These are phyloP conservation scores for Actinomortierella ambigua DNA, from an alignment of 371 early-diverging fungal genomes.

Conservation along the genomic window DNA sequence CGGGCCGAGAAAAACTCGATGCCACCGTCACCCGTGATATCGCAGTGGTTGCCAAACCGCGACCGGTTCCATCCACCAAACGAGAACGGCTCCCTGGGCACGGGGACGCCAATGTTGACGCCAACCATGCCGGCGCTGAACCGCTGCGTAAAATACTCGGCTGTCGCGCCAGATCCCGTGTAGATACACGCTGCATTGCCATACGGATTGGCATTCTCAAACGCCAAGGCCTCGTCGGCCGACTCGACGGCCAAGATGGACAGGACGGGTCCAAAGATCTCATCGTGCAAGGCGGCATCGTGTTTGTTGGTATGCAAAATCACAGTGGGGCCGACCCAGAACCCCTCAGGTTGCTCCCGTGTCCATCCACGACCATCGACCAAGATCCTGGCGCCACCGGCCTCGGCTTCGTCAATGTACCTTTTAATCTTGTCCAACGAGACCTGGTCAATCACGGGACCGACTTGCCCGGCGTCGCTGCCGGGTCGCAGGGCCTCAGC, in stretches of 20 bases:
- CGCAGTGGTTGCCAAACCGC: constrained; percentile 65
- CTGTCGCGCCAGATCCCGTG: constrained; percentile 61
- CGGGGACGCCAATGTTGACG: constrained; percentile 79
- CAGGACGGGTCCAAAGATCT: constrained; percentile 81
- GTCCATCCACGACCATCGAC: constrained; percentile 71
- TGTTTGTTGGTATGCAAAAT: constrained; percentile 54
- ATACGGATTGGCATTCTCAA: constrained; percentile 72
- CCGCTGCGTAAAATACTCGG: constrained; percentile 64
- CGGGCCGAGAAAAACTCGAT: constrained; percentile 71
- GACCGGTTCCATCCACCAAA: constrained; percentile 74
- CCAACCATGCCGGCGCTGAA: constrained; percentile 78
- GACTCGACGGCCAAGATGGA: constrained; percentile 57
- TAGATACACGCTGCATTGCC: constrained; percentile 80
- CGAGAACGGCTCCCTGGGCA: constrained; percentile 76
- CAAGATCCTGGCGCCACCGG: constrained; percentile 59
- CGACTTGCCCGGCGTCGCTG: constrained; percentile 53
- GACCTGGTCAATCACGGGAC: constrained; percentile 71
- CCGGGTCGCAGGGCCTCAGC: constrained; percentile 56
- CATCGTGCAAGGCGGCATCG: constrained; percentile 70
- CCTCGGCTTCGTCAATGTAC: constrained; percentile 59
- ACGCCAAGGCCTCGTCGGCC: constrained; percentile 65
- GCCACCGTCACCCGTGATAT: constrained; percentile 75
- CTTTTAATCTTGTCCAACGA: constrained; percentile 60
- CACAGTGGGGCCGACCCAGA: constrained; percentile 75
- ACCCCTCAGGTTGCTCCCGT: constrained; percentile 48